Conservation (phyloP, 345 rosid genomes). For the Salix arbutifolia region DNA sequence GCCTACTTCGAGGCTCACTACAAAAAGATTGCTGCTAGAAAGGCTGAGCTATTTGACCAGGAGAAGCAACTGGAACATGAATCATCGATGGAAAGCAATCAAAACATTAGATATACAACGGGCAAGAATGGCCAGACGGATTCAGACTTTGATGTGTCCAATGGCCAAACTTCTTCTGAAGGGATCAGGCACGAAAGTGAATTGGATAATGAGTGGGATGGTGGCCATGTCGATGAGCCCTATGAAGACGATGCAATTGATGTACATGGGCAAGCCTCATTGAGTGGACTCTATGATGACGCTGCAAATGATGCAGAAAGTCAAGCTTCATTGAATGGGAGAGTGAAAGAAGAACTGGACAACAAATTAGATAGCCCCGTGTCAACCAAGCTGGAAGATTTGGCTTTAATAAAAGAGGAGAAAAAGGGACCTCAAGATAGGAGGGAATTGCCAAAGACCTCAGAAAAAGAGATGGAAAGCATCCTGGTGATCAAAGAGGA, state of each 20-base stretch:
- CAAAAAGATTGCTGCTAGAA: constrained; percentile 80
- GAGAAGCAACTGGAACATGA: constrained; percentile 50
- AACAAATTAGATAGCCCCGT: not conserved
- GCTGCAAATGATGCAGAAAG: constrained; percentile 27
- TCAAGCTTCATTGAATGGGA: constrained; percentile 32
- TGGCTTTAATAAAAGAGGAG: not conserved
- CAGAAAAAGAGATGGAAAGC: constrained; percentile 29
- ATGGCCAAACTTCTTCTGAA: constrained; percentile 31
- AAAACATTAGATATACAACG: constrained; percentile 28
- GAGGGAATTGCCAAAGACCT: constrained; percentile 27
- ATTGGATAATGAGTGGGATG: constrained; percentile 24
- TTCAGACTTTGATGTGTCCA: constrained; percentile 24
- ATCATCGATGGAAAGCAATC: constrained; percentile 17
- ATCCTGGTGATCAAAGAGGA: constrained; percentile 23
- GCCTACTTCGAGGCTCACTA: constrained; percentile 97
- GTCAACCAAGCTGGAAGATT: constrained; percentile 11
- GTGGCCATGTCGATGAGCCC: constrained; percentile 10
- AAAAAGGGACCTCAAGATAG: constrained; percentile 10
- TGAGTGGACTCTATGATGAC: constrained; percentile 33
- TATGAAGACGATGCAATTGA: constrained; percentile 36
- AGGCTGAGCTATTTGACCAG: constrained; percentile 67
- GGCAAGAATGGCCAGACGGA: constrained; percentile 11
- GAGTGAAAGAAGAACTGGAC: constrained; percentile 33
- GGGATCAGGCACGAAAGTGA: constrained; percentile 32
- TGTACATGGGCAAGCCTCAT: constrained; percentile 35